A percentile compares a stretch with the other conserved stretches of the same genome.
These are phyloP conservation scores for Chlorella vulgaris DNA, from an alignment of 139 green algal species.

Conservation along the genomic window DNA sequence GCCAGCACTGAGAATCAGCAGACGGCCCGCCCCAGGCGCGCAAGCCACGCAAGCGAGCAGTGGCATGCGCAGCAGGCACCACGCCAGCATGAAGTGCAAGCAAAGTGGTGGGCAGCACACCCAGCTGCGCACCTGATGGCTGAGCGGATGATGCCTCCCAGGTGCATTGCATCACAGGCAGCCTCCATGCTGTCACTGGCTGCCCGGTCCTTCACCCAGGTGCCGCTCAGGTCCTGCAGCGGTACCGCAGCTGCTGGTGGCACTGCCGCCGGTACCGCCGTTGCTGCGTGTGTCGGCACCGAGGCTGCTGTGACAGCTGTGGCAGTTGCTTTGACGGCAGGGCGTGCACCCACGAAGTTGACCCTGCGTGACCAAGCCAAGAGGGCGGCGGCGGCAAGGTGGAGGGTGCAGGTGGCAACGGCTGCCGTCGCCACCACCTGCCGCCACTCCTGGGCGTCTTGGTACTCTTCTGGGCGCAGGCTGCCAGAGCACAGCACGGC, in stretches of 20 bases:
- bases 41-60: no score
- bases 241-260: neutral
- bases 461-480: neutral
- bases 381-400: neutral
- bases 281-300: neutral
- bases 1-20: no score
- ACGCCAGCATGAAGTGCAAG: no score
- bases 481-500: neutral
- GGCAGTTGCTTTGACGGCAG: no score
- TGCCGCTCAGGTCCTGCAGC: neutral
- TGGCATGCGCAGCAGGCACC: no score
- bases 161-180: slow-evolving; percentile 30
- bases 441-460: neutral
- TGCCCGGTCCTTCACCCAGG: slow-evolving; percentile 34
- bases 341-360: neutral
- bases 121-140: slow-evolving; percentile 34
- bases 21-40: no score
- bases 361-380: no score
- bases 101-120: no score
- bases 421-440: neutral
- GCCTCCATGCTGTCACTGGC: slow-evolving; percentile 33
- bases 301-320: neutral
- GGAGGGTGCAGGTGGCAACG: neutral
- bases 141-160: slow-evolving; percentile 25
- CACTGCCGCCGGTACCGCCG: neutral